phyloP scores from a whole-genome alignment of 768 basidiomycete genomes.

The Boletus coccyginus region DNA sequence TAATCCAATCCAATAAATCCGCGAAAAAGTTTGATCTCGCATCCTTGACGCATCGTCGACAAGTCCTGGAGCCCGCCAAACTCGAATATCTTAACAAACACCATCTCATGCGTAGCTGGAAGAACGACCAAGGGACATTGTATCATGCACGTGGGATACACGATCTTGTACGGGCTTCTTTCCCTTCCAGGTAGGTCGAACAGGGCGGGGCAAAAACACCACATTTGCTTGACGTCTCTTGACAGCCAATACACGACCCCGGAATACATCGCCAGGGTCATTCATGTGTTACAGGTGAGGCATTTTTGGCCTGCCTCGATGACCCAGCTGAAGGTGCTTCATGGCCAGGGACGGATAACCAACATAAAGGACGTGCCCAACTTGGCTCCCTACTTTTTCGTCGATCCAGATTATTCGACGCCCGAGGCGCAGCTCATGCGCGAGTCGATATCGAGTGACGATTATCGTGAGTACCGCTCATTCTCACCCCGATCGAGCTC shows the following conservation, averaged over 20 bases:
- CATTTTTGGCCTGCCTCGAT: neutral
- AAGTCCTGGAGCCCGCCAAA: slow-evolving; percentile 76
- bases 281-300: slow-evolving; percentile 57
- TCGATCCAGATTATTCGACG: slow-evolving; percentile 57
- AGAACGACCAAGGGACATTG: slow-evolving; percentile 48
- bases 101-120: slow-evolving; percentile 61
- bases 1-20: neutral
- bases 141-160: slow-evolving; percentile 54
- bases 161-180: slow-evolving; percentile 49
- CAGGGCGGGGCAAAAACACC: neutral
- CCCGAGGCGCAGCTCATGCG: slow-evolving; percentile 56
- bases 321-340: neutral
- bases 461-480: slow-evolving; percentile 41
- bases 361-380: slow-evolving; percentile 70
- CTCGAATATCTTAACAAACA: slow-evolving; percentile 88
- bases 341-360: slow-evolving; percentile 58
- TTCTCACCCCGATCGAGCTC: neutral
- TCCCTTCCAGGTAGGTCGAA: slow-evolving; percentile 51
- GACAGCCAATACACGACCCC: slow-evolving; percentile 47
- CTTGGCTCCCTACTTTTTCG: slow-evolving; percentile 76
- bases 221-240: neutral
- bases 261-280: slow-evolving; percentile 62
- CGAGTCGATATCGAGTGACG: slow-evolving; percentile 36
- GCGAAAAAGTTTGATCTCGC: slow-evolving; percentile 66
- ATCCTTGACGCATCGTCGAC: slow-evolving; percentile 76